phyloP scores from a whole-genome alignment of 371 early-diverging fungal genomes.

The Batrachochytrium dendrobatidis region DNA sequence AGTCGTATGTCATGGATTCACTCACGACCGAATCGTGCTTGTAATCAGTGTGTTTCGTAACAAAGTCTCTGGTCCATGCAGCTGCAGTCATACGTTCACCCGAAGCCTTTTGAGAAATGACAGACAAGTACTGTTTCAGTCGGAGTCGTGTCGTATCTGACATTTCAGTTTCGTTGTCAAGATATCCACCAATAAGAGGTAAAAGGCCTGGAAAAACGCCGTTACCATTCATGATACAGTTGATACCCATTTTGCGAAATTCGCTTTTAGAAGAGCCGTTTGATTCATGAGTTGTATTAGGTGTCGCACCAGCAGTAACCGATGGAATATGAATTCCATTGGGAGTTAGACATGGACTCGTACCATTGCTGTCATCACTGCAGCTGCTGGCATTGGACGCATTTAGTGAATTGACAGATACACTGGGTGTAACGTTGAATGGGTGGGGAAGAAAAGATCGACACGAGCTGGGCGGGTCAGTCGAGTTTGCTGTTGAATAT shows the following conservation, averaged over 20 bases:
- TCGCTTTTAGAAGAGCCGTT: conserved; percentile 42
- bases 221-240: conserved; percentile 94
- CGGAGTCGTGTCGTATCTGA: conserved; percentile 36
- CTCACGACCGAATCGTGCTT: conserved; percentile 84
- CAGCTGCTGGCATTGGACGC: not conserved
- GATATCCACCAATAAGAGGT: conserved; percentile 71
- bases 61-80: conserved; percentile 86
- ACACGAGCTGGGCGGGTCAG: not conserved
- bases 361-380: conserved; percentile 15
- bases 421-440: too few species aligned
- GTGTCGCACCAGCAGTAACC: too few species aligned
- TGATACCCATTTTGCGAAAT: conserved; percentile 72
- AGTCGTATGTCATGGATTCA: conserved; percentile 78
- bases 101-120: conserved; percentile 76
- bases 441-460: not conserved
- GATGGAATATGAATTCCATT: too few species aligned
- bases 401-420: not conserved
- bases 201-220: conserved; percentile 74
- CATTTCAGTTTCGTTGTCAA: conserved; percentile 25
- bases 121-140: conserved; percentile 68
- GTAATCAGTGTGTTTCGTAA: conserved; percentile 84
- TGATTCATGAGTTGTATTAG: conserved; percentile 1
- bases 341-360: too few species aligned
- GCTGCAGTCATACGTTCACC: conserved; percentile 86
- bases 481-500: not conserved